Conservation (phyloP, 2,329 filamentous ascomycete genomes). For the Thelonectria rubi region DNA sequence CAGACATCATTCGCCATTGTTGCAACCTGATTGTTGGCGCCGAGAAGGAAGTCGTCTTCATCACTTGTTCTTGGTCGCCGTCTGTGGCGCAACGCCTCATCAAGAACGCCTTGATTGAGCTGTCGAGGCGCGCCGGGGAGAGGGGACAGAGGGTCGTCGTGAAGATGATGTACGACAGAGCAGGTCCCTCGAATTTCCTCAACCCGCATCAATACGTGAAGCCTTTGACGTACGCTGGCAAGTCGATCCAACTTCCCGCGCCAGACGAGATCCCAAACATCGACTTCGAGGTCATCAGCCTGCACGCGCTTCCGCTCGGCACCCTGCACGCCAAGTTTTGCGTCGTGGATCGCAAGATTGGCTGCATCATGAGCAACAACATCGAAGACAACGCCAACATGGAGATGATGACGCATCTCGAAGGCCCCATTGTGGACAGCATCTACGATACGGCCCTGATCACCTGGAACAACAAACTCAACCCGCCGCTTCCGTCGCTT, state of each 20-base stretch:
- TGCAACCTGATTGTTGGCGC: slow-evolving; percentile 79
- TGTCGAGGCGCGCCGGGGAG: slow-evolving; percentile 70
- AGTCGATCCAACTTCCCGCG: slow-evolving; percentile 67
- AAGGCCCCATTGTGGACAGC: slow-evolving; percentile 79
- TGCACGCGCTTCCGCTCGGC: slow-evolving; percentile 73
- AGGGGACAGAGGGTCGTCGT: slow-evolving; percentile 68
- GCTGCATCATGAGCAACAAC: slow-evolving; percentile 79
- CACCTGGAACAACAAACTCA: slow-evolving; percentile 72
- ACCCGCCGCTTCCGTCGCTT: slow-evolving; percentile 25
- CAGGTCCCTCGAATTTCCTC: slow-evolving; percentile 68
- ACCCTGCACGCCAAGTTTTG: slow-evolving; percentile 84
- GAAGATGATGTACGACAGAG: slow-evolving; percentile 80
- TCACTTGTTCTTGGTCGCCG: slow-evolving; percentile 80
- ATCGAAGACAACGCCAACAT: slow-evolving; percentile 82
- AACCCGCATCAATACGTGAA: slow-evolving; percentile 71
- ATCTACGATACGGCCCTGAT: slow-evolving; percentile 79
- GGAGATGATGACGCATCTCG: slow-evolving; percentile 81
- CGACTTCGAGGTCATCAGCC: slow-evolving; percentile 77
- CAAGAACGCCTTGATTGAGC: slow-evolving; percentile 73
- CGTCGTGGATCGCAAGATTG: slow-evolving; percentile 77
- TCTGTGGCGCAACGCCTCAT: slow-evolving; percentile 74
- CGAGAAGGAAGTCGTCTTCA: slow-evolving; percentile 75
- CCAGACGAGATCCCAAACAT: slow-evolving; percentile 74
- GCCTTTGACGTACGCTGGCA: slow-evolving; percentile 65
- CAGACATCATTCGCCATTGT: slow-evolving; percentile 78